Evolutionary conservation across 345 rosid species (phyloP), one percentile per base, ranked within the genome.

Genomic region (Arabidopsis arenosa): DNA sequence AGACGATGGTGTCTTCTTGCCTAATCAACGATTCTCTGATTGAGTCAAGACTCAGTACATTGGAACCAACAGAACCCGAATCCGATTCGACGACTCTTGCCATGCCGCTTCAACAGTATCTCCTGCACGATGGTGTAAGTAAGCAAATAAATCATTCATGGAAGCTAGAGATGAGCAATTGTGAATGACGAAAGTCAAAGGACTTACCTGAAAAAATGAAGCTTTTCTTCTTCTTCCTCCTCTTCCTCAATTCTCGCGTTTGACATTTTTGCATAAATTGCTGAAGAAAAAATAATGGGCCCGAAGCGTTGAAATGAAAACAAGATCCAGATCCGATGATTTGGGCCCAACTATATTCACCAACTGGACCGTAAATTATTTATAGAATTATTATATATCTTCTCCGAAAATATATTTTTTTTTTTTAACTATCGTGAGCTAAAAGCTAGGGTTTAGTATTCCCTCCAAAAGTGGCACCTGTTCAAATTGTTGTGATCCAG

Each of bases 1-100:
- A 90, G 32, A 94, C 71, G 69, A 94, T 89, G 7, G 90, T 81
- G 28, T 94, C 97, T 81, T 94, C 98, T 77, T 92, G 96, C 73
- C 93, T 86, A 51, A 84, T 79, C 83, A 94, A 80, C 15, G 90
- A 84, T 40, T 87, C 84, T 18, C 98, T 83, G 23, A 89, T 83
- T 26, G 72, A 68, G 6, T 84, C 91, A 43, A 94, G 90, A 5
- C 87, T 85, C 72, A 82, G 58, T 5, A 5, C 76, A 21, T 21
- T 70, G 26, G 70, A 72, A 6, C 28, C 40, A 2, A 2, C 49
- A 37, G 72, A 56, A 32, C 4, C 66, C 23, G 43, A 59, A 21
- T 66, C 80, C 3, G 77, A 76, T 55, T 65, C 73, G 40, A 43
- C 32, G 51, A 59, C 77, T 71, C 32, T 53, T 55, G 85, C 77